Base-by-base conservation (phyloP, 306 rosid genomes). In the Quercus robur region DNA sequence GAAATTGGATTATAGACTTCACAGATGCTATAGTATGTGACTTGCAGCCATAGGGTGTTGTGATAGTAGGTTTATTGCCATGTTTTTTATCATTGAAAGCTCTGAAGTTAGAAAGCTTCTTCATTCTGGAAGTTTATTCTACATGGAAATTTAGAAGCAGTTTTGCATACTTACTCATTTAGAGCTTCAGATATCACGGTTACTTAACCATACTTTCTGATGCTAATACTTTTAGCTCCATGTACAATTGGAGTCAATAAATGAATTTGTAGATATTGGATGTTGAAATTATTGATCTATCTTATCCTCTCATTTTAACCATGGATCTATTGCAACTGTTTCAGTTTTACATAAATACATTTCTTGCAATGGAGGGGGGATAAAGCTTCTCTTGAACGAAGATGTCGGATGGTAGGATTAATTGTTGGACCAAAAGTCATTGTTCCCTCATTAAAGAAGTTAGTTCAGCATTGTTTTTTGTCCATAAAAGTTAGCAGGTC, bases 151-250 rank as follows among this genome's bases (percentile, higher is more conserved):
- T 77, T 54, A 76, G 88, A 72, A 74, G 81, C 90, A 87, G 69
- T 80, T 87, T 76, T 76, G 77, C 82, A 78, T 72, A 75, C 31
- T 1, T 78, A 71, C 78, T 64, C n/a, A 20, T 77, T 74, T 78
- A 69, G 84, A 84, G 89, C 82, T 81, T 81, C 79, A 84, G 81
- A 76, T 74, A 74, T 56, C 11, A 84, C 77, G 57, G 62, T 74
- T 82, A 63, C 78, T 75, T 82, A 57, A 38, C 28, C 28, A 26
- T 2, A 26, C 28, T 26, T 26, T 26, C 28, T 26, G 28, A 26
- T 26, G 28, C 3, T 26, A 26, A 64, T 61, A 70, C n/a, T 73
- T 56, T 56, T 26, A 51, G 61, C 38, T 5, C 38, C 38, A 33
- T 5, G 7, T 33, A 5, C 38, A 12, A 75, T 77, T 58, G 80